Conservation (phyloP, 176 grass and related monocot species). For the Zizania latifolia region DNA sequence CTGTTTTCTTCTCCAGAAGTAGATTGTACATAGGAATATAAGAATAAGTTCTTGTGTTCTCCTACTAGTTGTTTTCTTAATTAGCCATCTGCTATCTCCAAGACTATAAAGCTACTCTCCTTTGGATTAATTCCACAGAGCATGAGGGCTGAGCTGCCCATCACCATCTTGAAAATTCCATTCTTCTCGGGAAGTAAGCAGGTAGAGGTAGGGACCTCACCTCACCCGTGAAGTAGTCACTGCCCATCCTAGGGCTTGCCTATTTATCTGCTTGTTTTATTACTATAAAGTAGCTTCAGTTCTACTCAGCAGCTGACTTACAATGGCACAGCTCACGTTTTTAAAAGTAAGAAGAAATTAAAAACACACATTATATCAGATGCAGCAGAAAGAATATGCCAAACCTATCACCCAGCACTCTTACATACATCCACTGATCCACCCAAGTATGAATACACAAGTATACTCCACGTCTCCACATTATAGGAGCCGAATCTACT, state of each 20-base stretch:
- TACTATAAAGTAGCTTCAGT: not conserved
- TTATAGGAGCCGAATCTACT: slow-evolving; percentile 36
- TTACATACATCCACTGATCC: not conserved
- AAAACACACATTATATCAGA: not conserved
- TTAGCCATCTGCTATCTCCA: not conserved
- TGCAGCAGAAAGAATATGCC: not conserved
- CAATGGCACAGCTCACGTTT: not conserved
- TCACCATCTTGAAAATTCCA: not conserved
- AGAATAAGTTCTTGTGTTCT: too few species aligned
- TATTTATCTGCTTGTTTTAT: not conserved
- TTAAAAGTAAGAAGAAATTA: not conserved
- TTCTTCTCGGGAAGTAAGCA: too few species aligned
- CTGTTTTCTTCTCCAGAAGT: too few species aligned
- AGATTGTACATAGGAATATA: too few species aligned
- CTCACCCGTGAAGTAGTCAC: not conserved
- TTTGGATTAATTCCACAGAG: not conserved
- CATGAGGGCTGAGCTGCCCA: too few species aligned
- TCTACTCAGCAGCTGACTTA: not conserved
- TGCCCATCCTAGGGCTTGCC: too few species aligned
- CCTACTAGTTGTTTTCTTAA: not conserved
- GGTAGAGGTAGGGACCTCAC: not conserved
- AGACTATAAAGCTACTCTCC: not conserved
- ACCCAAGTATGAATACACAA: not conserved
- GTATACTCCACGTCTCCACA: not conserved
- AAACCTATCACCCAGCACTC: not conserved